Conservation (phyloP, 2,329 filamentous ascomycete species). For the Penicillium sp. region DNA sequence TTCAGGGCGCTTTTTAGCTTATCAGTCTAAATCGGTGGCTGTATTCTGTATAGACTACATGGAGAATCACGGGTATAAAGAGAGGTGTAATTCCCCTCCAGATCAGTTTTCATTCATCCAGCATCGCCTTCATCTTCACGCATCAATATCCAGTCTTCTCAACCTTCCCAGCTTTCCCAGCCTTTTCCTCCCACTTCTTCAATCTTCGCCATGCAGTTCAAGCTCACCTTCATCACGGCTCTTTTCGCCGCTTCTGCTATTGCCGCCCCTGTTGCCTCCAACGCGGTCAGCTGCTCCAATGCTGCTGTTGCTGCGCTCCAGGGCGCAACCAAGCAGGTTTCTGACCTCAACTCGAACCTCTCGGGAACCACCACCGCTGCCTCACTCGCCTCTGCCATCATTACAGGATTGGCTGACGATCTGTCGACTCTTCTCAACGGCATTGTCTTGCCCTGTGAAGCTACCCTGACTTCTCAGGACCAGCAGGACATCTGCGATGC, state of each 20-base stretch:
- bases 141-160: background rate
- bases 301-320: background rate
- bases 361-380: background rate
- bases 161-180: background rate
- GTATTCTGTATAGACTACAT: background rate
- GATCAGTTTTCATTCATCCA: background rate
- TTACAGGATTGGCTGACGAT: background rate
- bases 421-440: background rate
- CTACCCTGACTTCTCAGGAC: background rate
- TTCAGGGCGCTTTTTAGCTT: background rate
- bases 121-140: background rate
- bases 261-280: background rate
- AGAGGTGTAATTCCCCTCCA: background rate
- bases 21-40: background rate
- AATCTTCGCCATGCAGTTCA: conserved; percentile 4
- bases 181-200: background rate
- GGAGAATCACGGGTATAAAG: background rate
- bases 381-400: background rate
- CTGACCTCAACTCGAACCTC: background rate
- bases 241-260: conserved; percentile 2
- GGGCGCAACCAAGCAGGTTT: background rate
- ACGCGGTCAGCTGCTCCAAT: background rate
- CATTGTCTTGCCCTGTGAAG: background rate
- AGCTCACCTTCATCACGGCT: background rate
- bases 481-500: conserved; percentile 1